Evolutionary conservation across 257 asterid genomes (phyloP).

Genomic region (Echites panduratus): DNA sequence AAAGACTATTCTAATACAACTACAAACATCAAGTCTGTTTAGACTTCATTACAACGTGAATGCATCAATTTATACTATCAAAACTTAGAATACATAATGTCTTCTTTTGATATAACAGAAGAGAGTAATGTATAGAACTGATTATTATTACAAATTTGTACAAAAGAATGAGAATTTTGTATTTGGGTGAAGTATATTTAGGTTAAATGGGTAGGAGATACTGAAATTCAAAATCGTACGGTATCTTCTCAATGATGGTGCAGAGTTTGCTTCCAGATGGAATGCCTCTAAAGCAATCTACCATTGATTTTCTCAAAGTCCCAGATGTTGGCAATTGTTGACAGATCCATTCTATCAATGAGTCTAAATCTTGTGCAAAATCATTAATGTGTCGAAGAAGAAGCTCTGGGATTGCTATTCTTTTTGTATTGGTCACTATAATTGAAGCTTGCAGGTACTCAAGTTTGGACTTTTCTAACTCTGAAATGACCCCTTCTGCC

Average conservation of each 20-base stretch:
- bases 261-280: slow-evolving; percentile 39
- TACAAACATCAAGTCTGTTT: background rate
- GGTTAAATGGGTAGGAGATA: slow-evolving; percentile 39
- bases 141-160: too few species aligned
- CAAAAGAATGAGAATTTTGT: background rate
- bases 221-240: slow-evolving; percentile 81
- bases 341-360: slow-evolving; percentile 67
- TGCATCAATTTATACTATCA: too few species aligned
- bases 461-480: slow-evolving; percentile 62
- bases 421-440: slow-evolving; percentile 47
- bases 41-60: too few species aligned
- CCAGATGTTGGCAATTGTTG: slow-evolving; percentile 78
- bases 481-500: slow-evolving; percentile 63
- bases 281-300: slow-evolving; percentile 50
- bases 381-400: slow-evolving; percentile 54
- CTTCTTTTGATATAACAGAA: background rate
- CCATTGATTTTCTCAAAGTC: slow-evolving; percentile 65
- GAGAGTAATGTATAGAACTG: too few species aligned
- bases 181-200: background rate
- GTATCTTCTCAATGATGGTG: slow-evolving; percentile 54
- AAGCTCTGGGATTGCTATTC: slow-evolving; percentile 69
- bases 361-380: slow-evolving; percentile 50
- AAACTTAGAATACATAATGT: background rate
- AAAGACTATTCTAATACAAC: background rate
- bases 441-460: slow-evolving; percentile 85